These are phyloP conservation scores for Odontarrhena argentea DNA, from an alignment of 345 rosid species.

Conservation along the genomic window DNA sequence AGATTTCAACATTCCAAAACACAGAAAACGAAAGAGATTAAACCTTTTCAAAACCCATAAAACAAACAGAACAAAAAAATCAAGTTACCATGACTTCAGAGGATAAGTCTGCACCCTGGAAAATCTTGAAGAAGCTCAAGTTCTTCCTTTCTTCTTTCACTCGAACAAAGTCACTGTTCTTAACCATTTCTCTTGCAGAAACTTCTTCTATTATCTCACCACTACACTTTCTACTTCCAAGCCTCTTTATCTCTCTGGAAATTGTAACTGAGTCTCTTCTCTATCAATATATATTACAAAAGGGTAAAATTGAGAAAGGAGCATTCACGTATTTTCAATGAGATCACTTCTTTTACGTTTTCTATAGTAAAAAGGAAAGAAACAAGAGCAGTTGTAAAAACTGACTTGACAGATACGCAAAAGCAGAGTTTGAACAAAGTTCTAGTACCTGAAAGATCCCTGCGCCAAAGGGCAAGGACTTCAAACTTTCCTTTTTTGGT, in stretches of 20 bases:
- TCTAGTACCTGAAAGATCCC: constrained; percentile 20
- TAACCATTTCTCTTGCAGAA: constrained; percentile 23
- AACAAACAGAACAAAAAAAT: background rate
- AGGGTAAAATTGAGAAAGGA: background rate
- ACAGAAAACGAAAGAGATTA: background rate
- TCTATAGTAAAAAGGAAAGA: background rate
- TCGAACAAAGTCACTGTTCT: background rate
- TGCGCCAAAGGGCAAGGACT: background rate
- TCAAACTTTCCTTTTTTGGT: background rate
- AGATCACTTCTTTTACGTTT: background rate
- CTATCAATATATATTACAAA: background rate
- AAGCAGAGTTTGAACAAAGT: constrained; percentile 19
- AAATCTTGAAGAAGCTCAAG: constrained; percentile 34
- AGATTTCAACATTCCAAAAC: background rate
- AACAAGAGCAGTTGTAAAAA: constrained; percentile 1
- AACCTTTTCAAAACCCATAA: constrained; percentile 7
- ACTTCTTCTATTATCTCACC: constrained; percentile 1
- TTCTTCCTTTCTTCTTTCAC: constrained; percentile 6
- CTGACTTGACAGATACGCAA: constrained; percentile 37
- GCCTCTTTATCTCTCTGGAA: background rate
- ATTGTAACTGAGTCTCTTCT: constrained; percentile 2
- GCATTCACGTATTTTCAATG: background rate
- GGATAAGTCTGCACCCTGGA: constrained; percentile 28
- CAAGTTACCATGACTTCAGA: constrained; percentile 34
- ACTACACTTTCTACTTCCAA: constrained; percentile 12